Base-by-base conservation (phyloP, 192 early-diverging fungal genomes). In the Allomyces javanicus region DNA sequence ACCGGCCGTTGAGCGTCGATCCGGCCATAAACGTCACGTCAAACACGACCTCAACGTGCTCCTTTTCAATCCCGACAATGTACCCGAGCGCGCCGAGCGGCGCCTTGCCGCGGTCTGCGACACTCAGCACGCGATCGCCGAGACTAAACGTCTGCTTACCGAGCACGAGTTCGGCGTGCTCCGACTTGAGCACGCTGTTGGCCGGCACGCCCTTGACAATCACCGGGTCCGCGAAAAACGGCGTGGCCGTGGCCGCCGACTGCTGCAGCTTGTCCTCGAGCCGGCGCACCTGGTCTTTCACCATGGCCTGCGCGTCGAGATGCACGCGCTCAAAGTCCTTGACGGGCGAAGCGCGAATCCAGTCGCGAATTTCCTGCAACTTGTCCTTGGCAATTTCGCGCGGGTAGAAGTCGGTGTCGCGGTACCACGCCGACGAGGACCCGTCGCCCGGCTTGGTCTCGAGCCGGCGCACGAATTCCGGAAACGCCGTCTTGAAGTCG, bases 61-160 rank as follows among this genome's bases (percentile, higher is more conserved):
- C 73, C 25, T 87, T 86, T 33, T 83, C 78, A 61, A 95, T 78
- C 11, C 84, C 89, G 66, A 96, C 86, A 1, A 97, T 81, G 44
- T 87, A 90, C 24, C 96, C 96, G 65, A 81, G 81, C 24, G 83
- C 79, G 5, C 84, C 94, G 62, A 94, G 71, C 21, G 90, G 90
- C 19, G 93, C 89, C 43, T 77, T 79, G 63, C 82, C 90, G 44
- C 73, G 80, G 70, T 83, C 87, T 64, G 71, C 75, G 66, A 77
- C 84, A 74, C 85, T 88, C 7, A 88, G 74, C 0, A 97, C 85
- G 14, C 96, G 88, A 69, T 99, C 90, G 25, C 96, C 94, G 4
- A 97, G 74, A 63, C 75, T 77, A 71, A 96, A 92, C 25, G 69
- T 72, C 72, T 99, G 96, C 65, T 80, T 72, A 5, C 75, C 78